Base-by-base conservation (phyloP, 2,329 filamentous ascomycete species). In the Claviceps sorghi region DNA sequence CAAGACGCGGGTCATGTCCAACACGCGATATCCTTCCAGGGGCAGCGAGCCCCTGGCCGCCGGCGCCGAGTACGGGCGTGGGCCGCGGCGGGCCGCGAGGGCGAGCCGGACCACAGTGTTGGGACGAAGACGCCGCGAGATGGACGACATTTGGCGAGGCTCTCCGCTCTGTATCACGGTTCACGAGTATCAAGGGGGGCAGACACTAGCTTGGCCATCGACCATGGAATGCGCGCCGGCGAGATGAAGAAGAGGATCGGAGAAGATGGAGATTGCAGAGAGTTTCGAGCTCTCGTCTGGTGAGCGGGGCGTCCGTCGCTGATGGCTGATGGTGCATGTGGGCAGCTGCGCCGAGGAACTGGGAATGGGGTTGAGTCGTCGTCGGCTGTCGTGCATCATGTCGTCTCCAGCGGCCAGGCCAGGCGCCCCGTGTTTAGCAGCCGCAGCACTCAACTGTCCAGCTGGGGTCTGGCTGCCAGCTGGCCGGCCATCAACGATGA, bases 1-100 rank as follows among this genome's bases (percentile, higher is more conserved):
- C 57, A 98, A 72, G 1, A 98, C 93, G 70, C 93, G 80, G 3
- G 91, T 97, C 89, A 98, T 94, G 66, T 98, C 93, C 56, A 98
- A 76, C 15, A 97, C 90, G 52, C 86, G 82, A 60, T 93, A 84
- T 1, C 93, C 93, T 38, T 88, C 80, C 60, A 98, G 75, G 22
- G 93, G 91, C 34, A 81, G 67, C 42, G 65, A 56, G 13, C 61
- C 58, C 49, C 56, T 54, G 40, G 9, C 29, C 29, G 57, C 55
- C 8, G 60, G 56, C 44, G 58, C 56, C 11, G 60, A 58, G 49
- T 63, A 66, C 49, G 60, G 55, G 55, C 64, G 61, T 21, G 60
- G 53, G 42, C 54, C 56, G 50, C 36, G 50, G 48, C 44, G 51
- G 47, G 11, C 26, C 22, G 30, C 17, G 22, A 32, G 42, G 26